Base-by-base conservation (phyloP, 176 grass and related monocot species). In the Calamus simplicifolius region DNA sequence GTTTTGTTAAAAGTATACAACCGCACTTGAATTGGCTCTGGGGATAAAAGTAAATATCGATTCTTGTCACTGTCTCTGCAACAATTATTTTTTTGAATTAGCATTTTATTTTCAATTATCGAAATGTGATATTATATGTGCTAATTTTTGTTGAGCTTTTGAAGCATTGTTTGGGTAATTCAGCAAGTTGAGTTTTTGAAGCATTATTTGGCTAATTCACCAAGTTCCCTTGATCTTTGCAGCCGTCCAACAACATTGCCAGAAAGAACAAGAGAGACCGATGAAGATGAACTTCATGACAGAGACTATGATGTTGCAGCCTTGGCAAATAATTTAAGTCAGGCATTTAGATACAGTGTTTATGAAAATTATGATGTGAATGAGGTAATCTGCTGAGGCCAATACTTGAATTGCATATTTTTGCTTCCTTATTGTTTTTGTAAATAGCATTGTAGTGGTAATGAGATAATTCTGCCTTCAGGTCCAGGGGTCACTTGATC, bases 251-350 rank as follows among this genome's bases (percentile, higher is more conserved):
- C 59, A 62, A 23, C 59, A 18, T 53, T 73, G 51, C 58, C 63
- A 18, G 70, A 63, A 54, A 73, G 70, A 28, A 63, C 50, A 63
- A 73, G 70, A 62, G 70, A 73, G 35, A 63, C 59, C 26, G 70
- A 73, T 73, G 70, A 63, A 54, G 50, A 67, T 31, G 64, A 67
- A 50, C 49, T 29, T 54, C 49, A 54, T 67, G 50, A 52, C 18
- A 64, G 38, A 26, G 62, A 64, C 19, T 64, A 64, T 3, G 62
- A 64, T 27, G 49, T 64, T 64, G 26, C 62, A 6, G 48, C 12
- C 62, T 64, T 64, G 19, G 62, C 62, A 25, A 64, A 50, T 50
- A 64, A 64, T 64, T 50, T 64, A 38, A 64, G 62, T 17, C 43
- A 64, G 48, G 62, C 62, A 7, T 51, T 64, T 64, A 49, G 62